Percentiles rank a stretch among this genome's conserved stretches.
These are phyloP conservation scores for Chlorella sp. DNA, from an alignment of 139 green algal genomes.

Conservation along the genomic window DNA sequence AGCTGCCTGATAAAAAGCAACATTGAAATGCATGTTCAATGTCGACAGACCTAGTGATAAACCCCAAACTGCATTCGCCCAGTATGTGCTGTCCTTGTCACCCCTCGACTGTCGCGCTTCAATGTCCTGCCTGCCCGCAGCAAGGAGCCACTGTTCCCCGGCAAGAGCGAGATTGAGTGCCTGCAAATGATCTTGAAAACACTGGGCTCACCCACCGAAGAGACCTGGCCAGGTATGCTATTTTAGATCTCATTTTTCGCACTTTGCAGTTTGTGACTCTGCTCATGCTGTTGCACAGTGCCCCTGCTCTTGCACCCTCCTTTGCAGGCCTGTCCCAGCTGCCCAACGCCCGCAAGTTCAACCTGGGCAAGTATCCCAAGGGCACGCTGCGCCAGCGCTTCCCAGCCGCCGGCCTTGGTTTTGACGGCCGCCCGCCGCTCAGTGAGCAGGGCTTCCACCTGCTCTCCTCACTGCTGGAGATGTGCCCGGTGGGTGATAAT, in stretches of 20 bases:
- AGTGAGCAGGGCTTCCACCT: conserved; percentile 69
- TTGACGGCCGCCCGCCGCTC: conserved; percentile 51
- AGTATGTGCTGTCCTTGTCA: neutral
- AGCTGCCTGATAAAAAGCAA: no score
- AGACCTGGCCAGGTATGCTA: conserved; percentile 85
- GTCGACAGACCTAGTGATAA: no score
- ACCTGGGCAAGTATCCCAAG: conserved; percentile 42
- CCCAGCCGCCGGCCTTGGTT: conserved; percentile 36
- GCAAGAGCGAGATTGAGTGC: conserved; percentile 83
- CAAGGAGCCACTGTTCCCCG: conserved; percentile 70
- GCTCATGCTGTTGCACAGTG: neutral
- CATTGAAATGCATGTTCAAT: no score
- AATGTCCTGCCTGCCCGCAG: neutral
- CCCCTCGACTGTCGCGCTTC: neutral
- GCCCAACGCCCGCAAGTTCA: conserved; percentile 48
- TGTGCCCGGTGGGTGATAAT: conserved; percentile 55
- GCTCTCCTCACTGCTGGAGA: conserved; percentile 63
- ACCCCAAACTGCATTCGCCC: no score
- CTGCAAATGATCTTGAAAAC: conserved; percentile 81
- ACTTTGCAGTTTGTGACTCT: neutral
- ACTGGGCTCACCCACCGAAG: conserved; percentile 81
- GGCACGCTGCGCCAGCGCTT: conserved; percentile 64
- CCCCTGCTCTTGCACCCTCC: neutral
- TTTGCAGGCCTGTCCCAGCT: conserved; percentile 54
- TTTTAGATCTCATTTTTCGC: no score